Evolutionary conservation across 192 early-diverging fungal species (phyloP), one percentile per base, ranked within the genome.

Genomic region (Linnemannia hyalina): DNA sequence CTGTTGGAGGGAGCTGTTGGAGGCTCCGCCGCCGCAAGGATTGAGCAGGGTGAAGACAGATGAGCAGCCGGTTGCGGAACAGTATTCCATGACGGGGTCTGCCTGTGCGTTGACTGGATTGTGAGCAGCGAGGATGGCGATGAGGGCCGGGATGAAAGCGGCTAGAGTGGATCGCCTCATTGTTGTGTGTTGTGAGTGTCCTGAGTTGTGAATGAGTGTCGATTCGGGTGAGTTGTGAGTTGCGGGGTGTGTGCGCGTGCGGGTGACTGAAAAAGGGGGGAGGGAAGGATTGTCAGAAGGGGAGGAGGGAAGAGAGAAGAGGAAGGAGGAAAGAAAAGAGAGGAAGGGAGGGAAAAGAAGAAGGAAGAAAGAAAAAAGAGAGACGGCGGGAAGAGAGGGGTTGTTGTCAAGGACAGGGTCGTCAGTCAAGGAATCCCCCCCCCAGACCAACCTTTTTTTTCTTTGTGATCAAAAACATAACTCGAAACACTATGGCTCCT

Each of bases 21-120:
- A 42, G 68, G 83, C 83, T 11, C 83, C 83, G 18, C 83, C 83
- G 23, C 83, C 83, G 35, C 83, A 86, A 40, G 83, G 83, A 0
- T 46, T 71, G 35, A 86, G 75, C 40, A 86, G 3, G 1, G 74
- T 81, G 7, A 75, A 11, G 35, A 71, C 72, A 9, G 74, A 44
- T 71, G 47, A 57, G 70, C 83, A 86, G 26, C 83, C 79, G 13
- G 0, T 29, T 9, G 13, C 41, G 35, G 65, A n/a, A 35, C 83
- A 86, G 63, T 4, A 36, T 1, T 86, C 75, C 18, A 86, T 86
- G 71, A 86, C 42, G 2, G 83, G 74, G 42, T 85, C 83, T 6
- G 83, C 55, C 0, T 57, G 75, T 11, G 77, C 68, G 5, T 6
- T 4, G 40, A 32, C 68, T n/a, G 54, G 71, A 20, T 55, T 23